A percentile compares a stretch with the other conserved stretches of the same genome.
Conservation (phyloP, 2,329 filamentous ascomycete species). For the Hypoxylon sp. region DNA sequence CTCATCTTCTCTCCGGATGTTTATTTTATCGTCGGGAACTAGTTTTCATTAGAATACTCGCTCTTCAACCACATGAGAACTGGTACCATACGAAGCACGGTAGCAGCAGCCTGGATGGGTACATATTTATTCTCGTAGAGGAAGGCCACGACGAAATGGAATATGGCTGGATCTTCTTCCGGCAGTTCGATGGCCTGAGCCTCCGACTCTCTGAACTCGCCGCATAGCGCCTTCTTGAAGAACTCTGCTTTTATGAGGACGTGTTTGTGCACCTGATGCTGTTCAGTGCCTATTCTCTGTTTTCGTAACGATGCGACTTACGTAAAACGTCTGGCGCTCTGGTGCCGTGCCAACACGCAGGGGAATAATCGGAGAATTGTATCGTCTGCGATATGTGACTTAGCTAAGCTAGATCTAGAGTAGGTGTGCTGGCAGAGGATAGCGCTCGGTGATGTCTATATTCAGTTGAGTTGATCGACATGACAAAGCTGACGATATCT, state of each 20-base stretch:
- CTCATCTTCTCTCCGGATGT: conserved; percentile 55
- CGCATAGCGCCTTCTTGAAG: conserved; percentile 65
- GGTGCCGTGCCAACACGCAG: conserved; percentile 60
- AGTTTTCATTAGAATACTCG: neutral
- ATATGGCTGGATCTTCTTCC: conserved; percentile 66
- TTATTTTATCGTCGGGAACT: conserved; percentile 59
- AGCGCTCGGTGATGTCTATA: conserved; percentile 1
- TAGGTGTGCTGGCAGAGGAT: neutral
- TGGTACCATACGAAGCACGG: conserved; percentile 56
- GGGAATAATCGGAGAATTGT: conserved; percentile 62
- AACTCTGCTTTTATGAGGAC: conserved; percentile 64
- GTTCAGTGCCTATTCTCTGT: conserved; percentile 20
- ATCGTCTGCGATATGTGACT: conserved; percentile 55
- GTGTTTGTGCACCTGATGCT: conserved; percentile 61
- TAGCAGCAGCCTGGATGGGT: conserved; percentile 61
- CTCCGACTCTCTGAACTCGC: conserved; percentile 62
- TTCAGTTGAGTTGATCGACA: neutral
- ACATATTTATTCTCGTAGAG: conserved; percentile 64
- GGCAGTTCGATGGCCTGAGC: conserved; percentile 64
- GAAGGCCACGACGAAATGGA: conserved; percentile 67
- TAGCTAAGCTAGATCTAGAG: conserved; percentile 32
- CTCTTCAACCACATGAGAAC: neutral
- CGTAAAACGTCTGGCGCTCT: conserved; percentile 62
- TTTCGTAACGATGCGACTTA: conserved; percentile 50
- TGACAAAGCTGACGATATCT: neutral